Conservation (phyloP, 78 protist species). For the Dictyostelium firmibasis region DNA sequence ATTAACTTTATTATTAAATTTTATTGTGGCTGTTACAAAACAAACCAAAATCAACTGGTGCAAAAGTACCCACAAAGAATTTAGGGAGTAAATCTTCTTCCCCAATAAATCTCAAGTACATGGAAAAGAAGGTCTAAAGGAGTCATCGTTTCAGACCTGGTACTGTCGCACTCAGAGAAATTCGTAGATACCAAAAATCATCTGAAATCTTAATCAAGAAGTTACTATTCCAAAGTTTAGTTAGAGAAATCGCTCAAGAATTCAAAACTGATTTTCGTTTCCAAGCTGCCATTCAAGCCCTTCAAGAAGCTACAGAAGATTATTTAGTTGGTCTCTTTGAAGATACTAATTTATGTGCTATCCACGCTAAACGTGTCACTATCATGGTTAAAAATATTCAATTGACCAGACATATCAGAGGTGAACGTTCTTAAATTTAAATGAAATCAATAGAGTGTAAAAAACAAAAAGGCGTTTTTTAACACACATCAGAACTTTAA, state of each 20-base stretch:
- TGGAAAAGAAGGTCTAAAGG: constrained; percentile 64
- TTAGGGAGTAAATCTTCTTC: constrained; percentile 87
- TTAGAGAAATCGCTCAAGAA: constrained; percentile 85
- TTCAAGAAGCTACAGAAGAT: constrained; percentile 97
- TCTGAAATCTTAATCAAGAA: constrained; percentile 92
- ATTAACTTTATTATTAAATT: not conserved
- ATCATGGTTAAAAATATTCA: constrained; percentile 95
- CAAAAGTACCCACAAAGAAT: constrained; percentile 91
- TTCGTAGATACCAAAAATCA: constrained; percentile 92
- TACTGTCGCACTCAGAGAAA: constrained; percentile 95
- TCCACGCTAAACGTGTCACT: constrained; percentile 96
- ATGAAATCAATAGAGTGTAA: not conserved
- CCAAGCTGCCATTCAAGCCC: constrained; percentile 95
- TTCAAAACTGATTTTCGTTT: constrained; percentile 94
- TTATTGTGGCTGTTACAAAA: constrained; percentile 95
- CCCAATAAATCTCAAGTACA: constrained; percentile 62
- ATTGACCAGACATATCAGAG: constrained; percentile 95
- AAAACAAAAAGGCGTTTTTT: constrained; percentile 68
- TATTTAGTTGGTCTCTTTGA: constrained; percentile 96
- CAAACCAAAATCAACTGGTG: constrained; percentile 97
- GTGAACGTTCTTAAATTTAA: constrained; percentile 91
- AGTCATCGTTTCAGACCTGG: constrained; percentile 95
- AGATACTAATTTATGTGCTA: constrained; percentile 94
- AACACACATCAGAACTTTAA: constrained; percentile 46
- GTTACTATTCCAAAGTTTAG: constrained; percentile 87